These are phyloP conservation scores for Primulina huaijiensis DNA, from an alignment of 257 asterid genomes.

Conservation along the genomic window DNA sequence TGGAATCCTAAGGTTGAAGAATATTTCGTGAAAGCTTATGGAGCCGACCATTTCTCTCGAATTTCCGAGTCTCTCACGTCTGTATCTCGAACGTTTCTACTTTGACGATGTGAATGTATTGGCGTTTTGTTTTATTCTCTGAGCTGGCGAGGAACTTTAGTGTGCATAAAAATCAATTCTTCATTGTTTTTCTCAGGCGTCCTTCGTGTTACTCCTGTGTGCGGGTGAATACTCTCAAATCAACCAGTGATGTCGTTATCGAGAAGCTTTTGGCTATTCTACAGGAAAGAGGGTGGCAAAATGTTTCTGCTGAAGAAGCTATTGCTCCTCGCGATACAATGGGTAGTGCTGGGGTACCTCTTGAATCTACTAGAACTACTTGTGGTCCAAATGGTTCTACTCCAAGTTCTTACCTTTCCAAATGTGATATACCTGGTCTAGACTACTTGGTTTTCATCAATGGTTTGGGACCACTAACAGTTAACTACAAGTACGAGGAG, in stretches of 20 bases:
- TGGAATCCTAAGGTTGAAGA: constrained; percentile 90
- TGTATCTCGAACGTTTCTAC: constrained; percentile 6
- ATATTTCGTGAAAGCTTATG: constrained; percentile 75
- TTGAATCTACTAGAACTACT: constrained; percentile 21
- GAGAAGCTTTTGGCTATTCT: constrained; percentile 60
- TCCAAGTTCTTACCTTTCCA: constrained; percentile 38
- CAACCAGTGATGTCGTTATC: constrained; percentile 63
- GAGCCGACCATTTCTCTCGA: constrained; percentile 70
- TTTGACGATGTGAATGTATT: not conserved
- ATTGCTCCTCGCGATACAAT: constrained; percentile 13
- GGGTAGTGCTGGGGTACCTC: constrained; percentile 25
- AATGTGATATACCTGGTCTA: constrained; percentile 62
- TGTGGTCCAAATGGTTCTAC: constrained; percentile 16
- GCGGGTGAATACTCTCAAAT: constrained; percentile 75
- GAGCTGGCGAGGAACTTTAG: constrained; percentile 1
- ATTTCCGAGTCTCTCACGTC: constrained; percentile 80
- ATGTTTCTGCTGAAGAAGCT: constrained; percentile 29
- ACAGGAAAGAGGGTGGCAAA: constrained; percentile 39
- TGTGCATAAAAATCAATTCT: constrained; percentile 15
- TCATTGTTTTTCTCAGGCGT: constrained; percentile 44
- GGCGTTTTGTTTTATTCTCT: not conserved
- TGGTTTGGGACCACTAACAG: constrained; percentile 89
- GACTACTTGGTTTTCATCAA: constrained; percentile 68
- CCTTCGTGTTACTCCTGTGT: constrained; percentile 94
- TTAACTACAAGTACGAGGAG: constrained; percentile 55